Evolutionary conservation across 345 rosid species (phyloP).

Genomic region (Diplotaxis tenuifolia): DNA sequence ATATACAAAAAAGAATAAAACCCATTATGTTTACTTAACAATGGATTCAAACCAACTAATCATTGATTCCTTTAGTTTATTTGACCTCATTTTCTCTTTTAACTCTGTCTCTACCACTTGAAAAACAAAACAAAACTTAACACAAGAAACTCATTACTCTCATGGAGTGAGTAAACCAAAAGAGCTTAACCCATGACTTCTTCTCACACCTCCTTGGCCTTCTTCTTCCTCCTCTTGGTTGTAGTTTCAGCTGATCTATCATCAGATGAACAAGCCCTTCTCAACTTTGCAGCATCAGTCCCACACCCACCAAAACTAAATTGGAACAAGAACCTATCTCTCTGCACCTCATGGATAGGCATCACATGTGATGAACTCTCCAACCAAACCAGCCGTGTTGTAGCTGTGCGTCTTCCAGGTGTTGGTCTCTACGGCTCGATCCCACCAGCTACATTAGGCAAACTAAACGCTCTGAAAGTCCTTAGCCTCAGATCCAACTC

Average conservation of each 20-base stretch:
- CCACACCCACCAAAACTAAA: conserved; percentile 52
- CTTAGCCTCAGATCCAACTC: conserved; percentile 75
- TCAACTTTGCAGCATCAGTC: conserved; percentile 47
- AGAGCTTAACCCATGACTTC: conserved; percentile 20
- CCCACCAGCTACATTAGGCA: conserved; percentile 51
- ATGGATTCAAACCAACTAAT: conserved; percentile 36
- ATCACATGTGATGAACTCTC: conserved; percentile 46
- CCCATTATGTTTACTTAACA: conserved; percentile 39
- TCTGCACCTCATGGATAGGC: conserved; percentile 64
- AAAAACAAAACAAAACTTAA: conserved; percentile 14
- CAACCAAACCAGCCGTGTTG: conserved; percentile 37
- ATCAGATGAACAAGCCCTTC: conserved; percentile 57
- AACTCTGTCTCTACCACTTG: conserved; percentile 21
- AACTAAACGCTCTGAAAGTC: conserved; percentile 53
- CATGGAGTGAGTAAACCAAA: conserved; percentile 27
- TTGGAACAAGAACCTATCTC: conserved; percentile 47
- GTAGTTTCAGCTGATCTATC: conserved; percentile 41
- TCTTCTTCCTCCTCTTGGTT: conserved; percentile 14
- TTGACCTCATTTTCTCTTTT: conserved; percentile 6
- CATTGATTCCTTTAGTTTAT: conserved; percentile 27
- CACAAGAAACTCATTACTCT: background rate
- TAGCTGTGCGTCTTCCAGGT: conserved; percentile 62
- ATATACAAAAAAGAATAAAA: background rate
- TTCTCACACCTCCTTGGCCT: conserved; percentile 6
- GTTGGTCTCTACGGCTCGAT: conserved; percentile 64